Evolutionary conservation across 306 rosid species (phyloP), one percentile per base, ranked within the genome.

Genomic region (Vigna trinervia): DNA sequence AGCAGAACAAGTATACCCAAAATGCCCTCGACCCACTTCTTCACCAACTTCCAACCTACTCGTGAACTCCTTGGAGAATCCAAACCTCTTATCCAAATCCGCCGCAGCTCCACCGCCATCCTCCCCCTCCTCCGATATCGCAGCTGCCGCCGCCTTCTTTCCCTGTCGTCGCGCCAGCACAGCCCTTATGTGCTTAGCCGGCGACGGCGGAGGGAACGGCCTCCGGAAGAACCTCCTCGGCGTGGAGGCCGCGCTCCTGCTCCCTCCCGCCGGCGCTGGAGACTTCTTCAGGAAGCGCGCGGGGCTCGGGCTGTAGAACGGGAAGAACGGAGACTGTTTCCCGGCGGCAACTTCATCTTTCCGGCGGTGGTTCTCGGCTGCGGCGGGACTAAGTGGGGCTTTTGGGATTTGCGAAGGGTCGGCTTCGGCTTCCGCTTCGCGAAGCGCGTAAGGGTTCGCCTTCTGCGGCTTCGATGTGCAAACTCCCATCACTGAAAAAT

Each of bases 1-100:
- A 63, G 99, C 99, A 81, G 98, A 87, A 80, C 97, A 96, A 84
- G 99, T 96, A 84, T 96, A 96, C 86, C 99, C 99, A 87, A 96
- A 96, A 91, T 96, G 99, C 84, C 99, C 99, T 71, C 97, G 88
- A 12, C 99, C 99, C 72, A 96, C 90, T 78, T 96, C 99, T 48
- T 91, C 97, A 50, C 96, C 98, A 13, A 96, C 88, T 84, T 96
- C 99, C 73, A 92, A 62, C 86, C 88, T 83, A 60, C 89, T 90
- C 20, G 78, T 83, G 34, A 96, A 81, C 89, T 96, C 98, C 64
- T 96, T 96, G 0, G 98, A 96, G 66, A 90, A 96, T 74, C 99
- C 99, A 84, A 96, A 96, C 81, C 98, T 87, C 90, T 89, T 96
- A 63, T 96, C 99, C 89, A 96, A 87, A 75, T 89, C 90, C 59